Base-by-base conservation (phyloP, 1,284 basidiomycete genomes). In the Malassezia arunalokei region DNA sequence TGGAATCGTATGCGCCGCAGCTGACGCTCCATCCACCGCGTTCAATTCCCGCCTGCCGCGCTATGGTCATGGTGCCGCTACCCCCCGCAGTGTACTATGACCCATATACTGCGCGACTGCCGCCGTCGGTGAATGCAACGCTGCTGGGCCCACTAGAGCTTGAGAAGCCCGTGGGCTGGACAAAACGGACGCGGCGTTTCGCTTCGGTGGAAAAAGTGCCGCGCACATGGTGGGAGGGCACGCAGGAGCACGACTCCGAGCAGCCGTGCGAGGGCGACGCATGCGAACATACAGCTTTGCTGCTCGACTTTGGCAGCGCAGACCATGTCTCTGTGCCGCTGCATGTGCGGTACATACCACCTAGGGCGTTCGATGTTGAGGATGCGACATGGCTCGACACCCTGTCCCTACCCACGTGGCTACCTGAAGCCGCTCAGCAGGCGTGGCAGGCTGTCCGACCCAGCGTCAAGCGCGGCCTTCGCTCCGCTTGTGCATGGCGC, bases 201-300 rank as follows among this genome's bases (percentile, higher is more conserved):
- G 9, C 15, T 5, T 30, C 40, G 20, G 17, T 39, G 8, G 43
- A 51, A 24, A 32, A 35, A 29, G 39, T 17, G 8, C 41, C 24
- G 17, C 52, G 40, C 8, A 31, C 27, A 14, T 54, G 52, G 52
- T 54, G 52, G 52, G 52, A 54, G 20, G 28, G 42, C 14, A 39
- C 3, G 5, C 33, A 15, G 15, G 28, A 15, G 2, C 4, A 6
- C 15, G 24, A 12, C 14, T 5, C 28, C 1, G 33, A 27, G 27
- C 3, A 1, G 32, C 20, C 38, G 3, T 54, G 52, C 17, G 12
- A 24, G 14, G 52, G 42, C 17, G 12, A 30, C 3, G 20, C 12
- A 11, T 54, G 52, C n/a, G 52, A 54, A 37, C 42, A 48, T n/a
- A 41, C 53, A 1, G 47, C 53, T 1, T 31, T 54, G 9, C 53